A percentile compares a stretch with the other conserved stretches of the same genome.
These are phyloP conservation scores for Phytophthora citrophthora DNA, from an alignment of 352 stramenopile species.

Conservation along the genomic window DNA sequence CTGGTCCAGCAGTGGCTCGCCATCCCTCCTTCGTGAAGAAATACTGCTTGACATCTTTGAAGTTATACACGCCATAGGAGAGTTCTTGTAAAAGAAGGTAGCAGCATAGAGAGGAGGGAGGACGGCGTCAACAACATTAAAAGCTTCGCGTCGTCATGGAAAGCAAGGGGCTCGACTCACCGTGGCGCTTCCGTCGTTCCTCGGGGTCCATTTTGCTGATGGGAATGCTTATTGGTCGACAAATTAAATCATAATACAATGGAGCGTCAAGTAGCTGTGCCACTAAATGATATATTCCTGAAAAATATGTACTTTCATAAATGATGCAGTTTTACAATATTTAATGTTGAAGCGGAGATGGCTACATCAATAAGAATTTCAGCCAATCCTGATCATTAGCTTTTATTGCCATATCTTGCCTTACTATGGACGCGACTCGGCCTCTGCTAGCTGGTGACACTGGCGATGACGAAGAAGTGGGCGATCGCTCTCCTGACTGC, in stretches of 20 bases:
- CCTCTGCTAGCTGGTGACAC: conserved; percentile 52
- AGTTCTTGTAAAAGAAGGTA: conserved; percentile 24
- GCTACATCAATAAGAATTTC: conserved; percentile 6
- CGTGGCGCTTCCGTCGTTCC: conserved; percentile 31
- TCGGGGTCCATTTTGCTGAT: conserved; percentile 24
- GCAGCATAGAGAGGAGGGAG: not conserved
- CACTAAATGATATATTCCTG: too few species aligned
- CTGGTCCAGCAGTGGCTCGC: conserved; percentile 17
- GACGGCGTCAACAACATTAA: conserved; percentile 5
- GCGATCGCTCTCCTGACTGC: conserved; percentile 24
- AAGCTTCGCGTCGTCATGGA: not conserved
- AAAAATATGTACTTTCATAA: too few species aligned
- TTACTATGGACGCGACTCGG: conserved; percentile 53
- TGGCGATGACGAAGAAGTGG: conserved; percentile 29
- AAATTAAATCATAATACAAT: not conserved
- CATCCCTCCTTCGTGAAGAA: conserved; percentile 19
- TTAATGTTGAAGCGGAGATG: conserved; percentile 1
- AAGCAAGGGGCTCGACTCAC: conserved; percentile 8
- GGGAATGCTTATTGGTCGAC: not conserved
- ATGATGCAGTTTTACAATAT: too few species aligned
- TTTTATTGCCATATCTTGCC: conserved; percentile 16
- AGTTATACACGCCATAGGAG: conserved; percentile 50
- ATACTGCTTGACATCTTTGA: conserved; percentile 45
- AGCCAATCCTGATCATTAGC: conserved; percentile 3
- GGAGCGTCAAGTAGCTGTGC: too few species aligned